Percentiles rank a stretch among this genome's conserved stretches.
Evolutionary conservation across 371 early-diverging fungal genomes (phyloP).

Genomic region (Rhizopus delemar): DNA sequence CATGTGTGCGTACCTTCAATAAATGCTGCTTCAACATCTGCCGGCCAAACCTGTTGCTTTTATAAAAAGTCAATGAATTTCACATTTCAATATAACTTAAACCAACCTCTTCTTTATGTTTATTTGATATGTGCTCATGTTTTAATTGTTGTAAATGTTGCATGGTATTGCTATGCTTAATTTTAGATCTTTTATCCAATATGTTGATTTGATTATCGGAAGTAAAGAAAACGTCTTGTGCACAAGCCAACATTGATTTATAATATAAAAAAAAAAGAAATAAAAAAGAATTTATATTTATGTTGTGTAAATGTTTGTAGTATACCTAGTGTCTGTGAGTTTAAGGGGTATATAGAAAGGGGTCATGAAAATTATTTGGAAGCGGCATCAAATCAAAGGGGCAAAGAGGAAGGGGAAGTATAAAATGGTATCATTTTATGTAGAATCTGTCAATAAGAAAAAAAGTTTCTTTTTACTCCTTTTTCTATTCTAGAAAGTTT

Average conservation of each 20-base stretch:
- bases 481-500: too few relatives aligned
- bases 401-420: neutral
- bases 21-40: conserved; percentile 69
- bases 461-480: too few relatives aligned
- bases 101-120: conserved; percentile 41
- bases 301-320: conserved; percentile 15
- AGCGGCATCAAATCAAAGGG: too few relatives aligned
- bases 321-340: conserved; percentile 21
- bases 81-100: neutral
- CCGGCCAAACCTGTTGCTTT: conserved; percentile 69
- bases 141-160: conserved; percentile 4
- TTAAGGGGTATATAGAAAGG: neutral
- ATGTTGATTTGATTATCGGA: conserved; percentile 10
- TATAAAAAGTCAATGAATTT: neutral
- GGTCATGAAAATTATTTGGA: neutral
- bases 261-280: conserved; percentile 3
- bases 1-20: conserved; percentile 54
- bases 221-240: conserved; percentile 34
- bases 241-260: conserved; percentile 29
- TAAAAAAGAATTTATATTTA: conserved; percentile 11
- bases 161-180: conserved; percentile 12
- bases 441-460: neutral
- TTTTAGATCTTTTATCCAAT: conserved; percentile 10
- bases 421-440: conserved; percentile 1
- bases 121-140: conserved; percentile 14